phyloP scores from a whole-genome alignment of 2,329 filamentous ascomycete species.

The Exophiala bonariae region DNA sequence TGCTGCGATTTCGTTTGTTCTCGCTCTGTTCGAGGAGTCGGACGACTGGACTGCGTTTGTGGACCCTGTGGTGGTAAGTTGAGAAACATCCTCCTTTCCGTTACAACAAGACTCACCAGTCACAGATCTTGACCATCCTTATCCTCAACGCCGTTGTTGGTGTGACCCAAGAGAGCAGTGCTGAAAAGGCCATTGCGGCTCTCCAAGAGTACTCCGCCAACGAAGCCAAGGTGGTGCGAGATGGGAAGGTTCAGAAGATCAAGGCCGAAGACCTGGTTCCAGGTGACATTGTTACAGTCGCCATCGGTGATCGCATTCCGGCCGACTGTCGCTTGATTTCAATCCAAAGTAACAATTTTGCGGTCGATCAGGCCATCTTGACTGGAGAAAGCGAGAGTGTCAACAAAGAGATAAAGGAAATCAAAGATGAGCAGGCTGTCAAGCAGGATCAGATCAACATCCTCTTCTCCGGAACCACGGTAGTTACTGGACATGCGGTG shows the following conservation, averaged over 20 bases:
- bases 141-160: constrained; percentile 96
- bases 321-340: constrained; percentile 88
- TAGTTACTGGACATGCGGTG: constrained; percentile 89
- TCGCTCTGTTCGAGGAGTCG: constrained; percentile 89
- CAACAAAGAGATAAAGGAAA: constrained; percentile 70
- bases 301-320: constrained; percentile 89
- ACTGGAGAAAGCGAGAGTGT: constrained; percentile 98
- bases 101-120: constrained; percentile 1
- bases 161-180: constrained; percentile 97
- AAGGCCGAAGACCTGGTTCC: constrained; percentile 98
- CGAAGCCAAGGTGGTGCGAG: constrained; percentile 88
- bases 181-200: constrained; percentile 96
- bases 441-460: constrained; percentile 98
- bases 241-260: constrained; percentile 76
- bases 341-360: constrained; percentile 96
- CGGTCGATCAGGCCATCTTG: constrained; percentile 92
- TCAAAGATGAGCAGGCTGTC: constrained; percentile 80
- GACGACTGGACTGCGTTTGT: constrained; percentile 97
- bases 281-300: constrained; percentile 83
- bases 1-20: constrained; percentile 86
- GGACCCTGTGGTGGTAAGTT: constrained; percentile 85
- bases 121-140: constrained; percentile 89
- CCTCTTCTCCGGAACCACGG: constrained; percentile 96
- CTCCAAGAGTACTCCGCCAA: constrained; percentile 99
- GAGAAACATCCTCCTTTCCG: background rate